Percentiles rank a stretch among this genome's conserved stretches.
Evolutionary conservation across 306 rosid species (phyloP).

Genomic region (Ziziphus jujuba): DNA sequence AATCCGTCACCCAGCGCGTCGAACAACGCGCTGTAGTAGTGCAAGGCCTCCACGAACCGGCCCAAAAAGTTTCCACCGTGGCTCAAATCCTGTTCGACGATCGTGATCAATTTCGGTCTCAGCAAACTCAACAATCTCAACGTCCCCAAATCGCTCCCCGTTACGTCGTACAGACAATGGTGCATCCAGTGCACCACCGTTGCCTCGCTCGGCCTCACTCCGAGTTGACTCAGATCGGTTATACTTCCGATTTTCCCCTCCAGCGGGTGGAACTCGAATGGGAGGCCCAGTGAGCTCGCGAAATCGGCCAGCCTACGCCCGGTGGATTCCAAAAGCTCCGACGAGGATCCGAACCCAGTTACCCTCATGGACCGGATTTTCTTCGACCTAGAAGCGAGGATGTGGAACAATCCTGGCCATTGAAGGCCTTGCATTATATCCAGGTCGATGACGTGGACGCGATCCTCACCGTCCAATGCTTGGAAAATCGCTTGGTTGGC

Average conservation of each 20-base stretch:
- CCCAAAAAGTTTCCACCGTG: constrained; percentile 80
- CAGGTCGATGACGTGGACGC: constrained; percentile 87
- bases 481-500: constrained; percentile 97
- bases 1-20: constrained; percentile 95
- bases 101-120: constrained; percentile 75
- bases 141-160: constrained; percentile 85
- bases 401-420: constrained; percentile 98
- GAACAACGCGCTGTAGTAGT: constrained; percentile 98
- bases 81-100: constrained; percentile 91
- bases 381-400: constrained; percentile 76
- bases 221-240: constrained; percentile 69
- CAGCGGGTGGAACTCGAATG: constrained; percentile 78
- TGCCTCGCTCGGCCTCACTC: constrained; percentile 57
- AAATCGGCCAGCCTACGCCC: constrained; percentile 90
- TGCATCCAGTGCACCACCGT: constrained; percentile 98
- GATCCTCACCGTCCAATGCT: constrained; percentile 87
- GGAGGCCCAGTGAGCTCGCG: constrained; percentile 73
- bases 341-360: constrained; percentile 90
- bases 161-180: constrained; percentile 86
- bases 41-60: constrained; percentile 96
- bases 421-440: constrained; percentile 99
- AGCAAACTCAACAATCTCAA: constrained; percentile 54
- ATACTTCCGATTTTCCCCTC: constrained; percentile 91
- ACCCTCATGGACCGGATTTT: constrained; percentile 85
- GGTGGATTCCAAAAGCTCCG: constrained; percentile 78